Base-by-base conservation (phyloP, 2,329 filamentous ascomycete genomes). In the Stachybotrys chlorohalonatus region DNA sequence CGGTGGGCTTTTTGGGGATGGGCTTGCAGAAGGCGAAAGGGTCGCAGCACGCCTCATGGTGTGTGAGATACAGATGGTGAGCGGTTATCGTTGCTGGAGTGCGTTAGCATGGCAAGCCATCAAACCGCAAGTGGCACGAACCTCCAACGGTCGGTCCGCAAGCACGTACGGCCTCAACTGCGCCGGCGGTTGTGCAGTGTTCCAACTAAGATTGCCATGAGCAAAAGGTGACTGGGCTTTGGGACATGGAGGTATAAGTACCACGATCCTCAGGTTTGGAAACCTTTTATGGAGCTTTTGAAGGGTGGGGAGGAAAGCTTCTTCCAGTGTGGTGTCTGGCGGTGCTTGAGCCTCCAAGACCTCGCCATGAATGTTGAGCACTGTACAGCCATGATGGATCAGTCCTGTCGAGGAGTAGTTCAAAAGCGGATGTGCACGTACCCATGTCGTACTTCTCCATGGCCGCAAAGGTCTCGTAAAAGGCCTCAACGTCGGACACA, bases 321-420 rank as follows among this genome's bases (percentile, higher is more conserved):
- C 73, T 60, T 77, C 75, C 4, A 76, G 64, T 1, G 75, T 75
- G 36, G 69, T 59, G 30, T 66, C 69, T n/a, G 75, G 75, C 1
- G 78, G 78, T 0, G 84, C 69, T 50, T 71, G 65, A 5, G 69
- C 66, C 55, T 70, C 70, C 3, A 71, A 86, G n/a, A 86, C 83
- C 72, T 96, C 93, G 60, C 92, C 93, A 68, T 97, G 92, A n/a
- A 97, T 76, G 73, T 96, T 96, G 47, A 95, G 79, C n/a, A 95
- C 81, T 61, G 52, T 30, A 2, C 3, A 13, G 13, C 13, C 13
- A 42, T 9, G 2, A 42, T 9, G 36, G 36, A 9, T 42, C 11
- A n/a, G 32, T 16, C 31, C 1, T 6, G n/a, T 47, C n/a, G 6
- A 24, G 2, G 13, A 7, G n/a, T 60, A 31, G 59, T 55, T 50